phyloP scores from a whole-genome alignment of 164 flowering plant species.

The Santalum album region DNA sequence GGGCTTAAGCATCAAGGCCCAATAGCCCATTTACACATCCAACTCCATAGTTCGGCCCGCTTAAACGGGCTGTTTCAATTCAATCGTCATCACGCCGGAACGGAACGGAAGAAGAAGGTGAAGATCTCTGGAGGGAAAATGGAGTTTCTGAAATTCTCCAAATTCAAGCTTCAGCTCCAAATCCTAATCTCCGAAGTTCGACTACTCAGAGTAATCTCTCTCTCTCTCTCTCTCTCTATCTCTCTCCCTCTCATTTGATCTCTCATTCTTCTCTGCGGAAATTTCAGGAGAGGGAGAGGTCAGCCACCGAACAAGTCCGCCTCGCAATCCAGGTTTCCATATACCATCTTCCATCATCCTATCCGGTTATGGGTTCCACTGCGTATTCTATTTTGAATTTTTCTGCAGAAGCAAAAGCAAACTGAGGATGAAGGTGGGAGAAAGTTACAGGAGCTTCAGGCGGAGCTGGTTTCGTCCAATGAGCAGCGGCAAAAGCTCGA shows the following conservation, averaged over 20 bases:
- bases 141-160: constrained; percentile 53
- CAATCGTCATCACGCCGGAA: too few relatives aligned
- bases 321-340: constrained; percentile 31
- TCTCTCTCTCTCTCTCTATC: neutral
- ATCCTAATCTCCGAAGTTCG: constrained; percentile 41
- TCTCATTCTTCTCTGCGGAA: neutral
- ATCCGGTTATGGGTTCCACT: neutral
- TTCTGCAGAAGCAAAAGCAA: constrained; percentile 40
- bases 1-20: too few relatives aligned
- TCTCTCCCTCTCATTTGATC: constrained; percentile 8
- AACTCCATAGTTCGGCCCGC: too few relatives aligned
- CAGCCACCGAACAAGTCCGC: constrained; percentile 25
- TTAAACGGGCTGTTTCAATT: too few relatives aligned
- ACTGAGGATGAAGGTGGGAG: constrained; percentile 37
- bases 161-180: constrained; percentile 55
- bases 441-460: constrained; percentile 32
- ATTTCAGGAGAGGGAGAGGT: constrained; percentile 38
- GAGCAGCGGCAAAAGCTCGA: constrained; percentile 37
- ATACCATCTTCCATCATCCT: neutral
- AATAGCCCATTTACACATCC: too few relatives aligned
- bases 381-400: neutral
- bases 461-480: constrained; percentile 31
- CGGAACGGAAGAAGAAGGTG: neutral
- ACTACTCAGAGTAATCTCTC: constrained; percentile 33
- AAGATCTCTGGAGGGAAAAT: constrained; percentile 23